These are phyloP conservation scores for Cryphonectria naterciae DNA, from an alignment of 2,329 filamentous ascomycete species.

Conservation along the genomic window DNA sequence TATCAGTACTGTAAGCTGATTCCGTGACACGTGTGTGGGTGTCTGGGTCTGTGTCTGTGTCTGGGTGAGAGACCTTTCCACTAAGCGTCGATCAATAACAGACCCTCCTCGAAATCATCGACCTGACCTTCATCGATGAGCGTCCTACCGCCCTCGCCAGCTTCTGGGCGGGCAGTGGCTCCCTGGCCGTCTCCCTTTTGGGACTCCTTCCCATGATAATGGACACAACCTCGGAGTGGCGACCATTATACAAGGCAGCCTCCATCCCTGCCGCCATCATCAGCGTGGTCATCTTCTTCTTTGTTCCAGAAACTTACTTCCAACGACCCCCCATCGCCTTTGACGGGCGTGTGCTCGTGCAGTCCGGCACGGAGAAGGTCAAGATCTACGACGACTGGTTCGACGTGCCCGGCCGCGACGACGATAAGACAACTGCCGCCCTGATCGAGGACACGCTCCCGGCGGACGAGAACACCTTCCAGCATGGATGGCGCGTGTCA, in stretches of 20 bases:
- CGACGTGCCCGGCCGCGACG: constrained; percentile 29
- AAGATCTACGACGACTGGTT: constrained; percentile 42
- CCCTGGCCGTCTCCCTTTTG: constrained; percentile 35
- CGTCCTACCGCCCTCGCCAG: constrained; percentile 40
- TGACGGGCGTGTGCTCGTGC: constrained; percentile 44
- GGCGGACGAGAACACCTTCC: constrained; percentile 8
- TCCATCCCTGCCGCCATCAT: constrained; percentile 34
- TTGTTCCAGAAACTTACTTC: constrained; percentile 46
- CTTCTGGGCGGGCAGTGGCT: constrained; percentile 39
- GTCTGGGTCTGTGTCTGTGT: background rate
- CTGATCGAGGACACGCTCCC: constrained; percentile 25
- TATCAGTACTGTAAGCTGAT: constrained; percentile 36
- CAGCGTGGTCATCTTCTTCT: constrained; percentile 37
- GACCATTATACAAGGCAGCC: constrained; percentile 40
- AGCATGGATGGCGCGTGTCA: constrained; percentile 20
- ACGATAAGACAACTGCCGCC: background rate
- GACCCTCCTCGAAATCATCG: constrained; percentile 42
- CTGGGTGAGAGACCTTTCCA: background rate
- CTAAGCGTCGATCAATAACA: constrained; percentile 23
- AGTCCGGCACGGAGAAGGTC: constrained; percentile 44
- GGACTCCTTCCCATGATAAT: constrained; percentile 37
- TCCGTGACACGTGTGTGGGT: background rate
- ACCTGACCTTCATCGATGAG: constrained; percentile 45
- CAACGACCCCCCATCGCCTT: constrained; percentile 45
- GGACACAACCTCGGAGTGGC: constrained; percentile 37